Evolutionary conservation across 2,329 filamentous ascomycete species (phyloP).

Genomic region (Gyromitra esculenta): DNA sequence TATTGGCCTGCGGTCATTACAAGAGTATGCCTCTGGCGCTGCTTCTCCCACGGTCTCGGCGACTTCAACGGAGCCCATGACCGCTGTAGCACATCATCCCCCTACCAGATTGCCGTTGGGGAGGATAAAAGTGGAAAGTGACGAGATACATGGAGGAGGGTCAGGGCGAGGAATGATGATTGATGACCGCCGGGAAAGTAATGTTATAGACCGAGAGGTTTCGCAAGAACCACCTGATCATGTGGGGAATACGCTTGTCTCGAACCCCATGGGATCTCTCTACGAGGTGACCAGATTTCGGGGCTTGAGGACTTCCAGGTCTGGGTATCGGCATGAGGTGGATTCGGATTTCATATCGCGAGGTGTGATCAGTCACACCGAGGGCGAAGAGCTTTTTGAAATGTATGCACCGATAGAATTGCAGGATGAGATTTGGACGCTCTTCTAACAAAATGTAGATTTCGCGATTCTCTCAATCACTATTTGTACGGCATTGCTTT

Average conservation of each 20-base stretch:
- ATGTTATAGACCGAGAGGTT: slow-evolving; percentile 64
- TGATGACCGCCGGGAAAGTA: slow-evolving; percentile 57
- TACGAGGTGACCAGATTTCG: slow-evolving; percentile 67
- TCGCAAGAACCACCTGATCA: slow-evolving; percentile 61
- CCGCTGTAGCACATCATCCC: slow-evolving; percentile 16
- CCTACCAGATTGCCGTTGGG: slow-evolving; percentile 37
- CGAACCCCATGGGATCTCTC: slow-evolving; percentile 66
- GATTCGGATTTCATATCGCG: slow-evolving; percentile 66
- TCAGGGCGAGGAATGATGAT: slow-evolving; percentile 7
- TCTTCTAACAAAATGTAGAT: slow-evolving; percentile 58
- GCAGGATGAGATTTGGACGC: slow-evolving; percentile 41
- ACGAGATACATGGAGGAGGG: slow-evolving; percentile 39
- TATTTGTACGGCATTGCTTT: slow-evolving; percentile 67
- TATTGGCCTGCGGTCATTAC: slow-evolving; percentile 62
- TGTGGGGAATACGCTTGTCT: slow-evolving; percentile 62
- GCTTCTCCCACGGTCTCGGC: slow-evolving; percentile 46
- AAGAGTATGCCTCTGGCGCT: slow-evolving; percentile 40
- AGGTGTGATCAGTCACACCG: slow-evolving; percentile 63
- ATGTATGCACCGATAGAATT: slow-evolving; percentile 56
- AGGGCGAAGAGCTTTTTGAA: slow-evolving; percentile 65
- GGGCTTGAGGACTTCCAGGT: slow-evolving; percentile 60
- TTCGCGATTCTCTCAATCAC: slow-evolving; percentile 65
- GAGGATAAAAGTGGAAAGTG: slow-evolving; percentile 47
- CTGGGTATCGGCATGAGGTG: slow-evolving; percentile 60
- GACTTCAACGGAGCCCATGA: slow-evolving; percentile 44